phyloP scores from a whole-genome alignment of 495 filamentous ascomycete species.

The Trichoderma reesei region DNA sequence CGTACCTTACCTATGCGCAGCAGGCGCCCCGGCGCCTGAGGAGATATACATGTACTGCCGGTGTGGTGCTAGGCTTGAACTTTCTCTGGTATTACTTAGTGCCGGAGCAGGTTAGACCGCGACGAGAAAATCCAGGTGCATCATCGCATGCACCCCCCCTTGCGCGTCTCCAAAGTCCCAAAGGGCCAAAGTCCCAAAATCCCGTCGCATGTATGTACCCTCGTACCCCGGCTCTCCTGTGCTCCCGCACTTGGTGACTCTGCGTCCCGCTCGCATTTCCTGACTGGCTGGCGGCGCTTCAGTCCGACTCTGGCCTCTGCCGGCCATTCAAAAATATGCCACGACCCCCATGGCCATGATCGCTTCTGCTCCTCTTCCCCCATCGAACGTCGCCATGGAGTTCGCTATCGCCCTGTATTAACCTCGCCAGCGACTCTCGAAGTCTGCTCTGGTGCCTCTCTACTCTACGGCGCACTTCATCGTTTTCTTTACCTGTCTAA shows the following conservation, averaged over 20 bases:
- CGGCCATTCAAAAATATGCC: slow-evolving; percentile 4
- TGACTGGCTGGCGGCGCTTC: neutral
- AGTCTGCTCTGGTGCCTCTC: slow-evolving; percentile 12
- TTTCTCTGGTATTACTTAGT: neutral
- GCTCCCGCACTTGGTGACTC: neutral
- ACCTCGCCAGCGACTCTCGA: slow-evolving; percentile 8
- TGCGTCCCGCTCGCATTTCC: neutral
- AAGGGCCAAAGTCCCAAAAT: too few species aligned
- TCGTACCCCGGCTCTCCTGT: neutral
- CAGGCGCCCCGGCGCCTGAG: too few species aligned
- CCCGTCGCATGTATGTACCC: neutral
- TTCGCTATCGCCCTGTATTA: slow-evolving; percentile 4
- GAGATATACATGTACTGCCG: neutral
- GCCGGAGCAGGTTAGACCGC: neutral
- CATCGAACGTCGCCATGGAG: neutral
- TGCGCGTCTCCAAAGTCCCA: too few species aligned
- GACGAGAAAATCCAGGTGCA: neutral
- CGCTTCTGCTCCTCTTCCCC: neutral
- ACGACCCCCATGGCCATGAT: neutral
- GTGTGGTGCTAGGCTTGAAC: neutral
- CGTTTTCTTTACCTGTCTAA: neutral
- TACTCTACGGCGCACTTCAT: slow-evolving; percentile 10
- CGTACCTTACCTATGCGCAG: too few species aligned
- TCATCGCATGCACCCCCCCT: too few species aligned
- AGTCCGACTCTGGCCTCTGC: neutral